These are phyloP conservation scores for Phialocephala subalpina DNA, from an alignment of 2,329 filamentous ascomycete genomes.

Conservation along the genomic window DNA sequence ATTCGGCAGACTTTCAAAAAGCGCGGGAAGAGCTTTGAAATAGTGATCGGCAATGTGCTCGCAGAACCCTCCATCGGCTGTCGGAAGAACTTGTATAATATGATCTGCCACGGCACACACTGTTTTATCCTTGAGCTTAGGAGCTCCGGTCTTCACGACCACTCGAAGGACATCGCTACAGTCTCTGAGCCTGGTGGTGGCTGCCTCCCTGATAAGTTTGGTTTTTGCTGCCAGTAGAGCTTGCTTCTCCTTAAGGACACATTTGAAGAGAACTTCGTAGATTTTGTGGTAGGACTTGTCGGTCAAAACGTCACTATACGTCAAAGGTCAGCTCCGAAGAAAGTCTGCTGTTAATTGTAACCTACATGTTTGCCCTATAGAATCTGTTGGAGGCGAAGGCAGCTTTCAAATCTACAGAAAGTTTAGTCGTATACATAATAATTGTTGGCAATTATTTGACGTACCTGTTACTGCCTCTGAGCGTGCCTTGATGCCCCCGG, in stretches of 20 bases:
- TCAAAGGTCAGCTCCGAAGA: slow-evolving; percentile 20
- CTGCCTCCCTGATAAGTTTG: slow-evolving; percentile 57
- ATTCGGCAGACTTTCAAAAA: slow-evolving; percentile 79
- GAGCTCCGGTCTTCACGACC: slow-evolving; percentile 73
- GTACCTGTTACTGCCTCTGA: slow-evolving; percentile 30
- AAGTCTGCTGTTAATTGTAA: background rate
- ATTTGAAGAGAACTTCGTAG: slow-evolving; percentile 81
- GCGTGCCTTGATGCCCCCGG: slow-evolving; percentile 15
- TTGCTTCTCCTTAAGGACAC: slow-evolving; percentile 72
- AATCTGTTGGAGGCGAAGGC: slow-evolving; percentile 42
- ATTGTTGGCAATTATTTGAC: background rate
- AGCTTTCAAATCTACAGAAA: slow-evolving; percentile 37
- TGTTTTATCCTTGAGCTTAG: slow-evolving; percentile 77
- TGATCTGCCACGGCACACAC: slow-evolving; percentile 82
- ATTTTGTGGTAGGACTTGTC: slow-evolving; percentile 85
- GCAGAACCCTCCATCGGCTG: slow-evolving; percentile 67
- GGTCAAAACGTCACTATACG: slow-evolving; percentile 55
- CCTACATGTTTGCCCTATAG: slow-evolving; percentile 41
- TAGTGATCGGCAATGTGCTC: slow-evolving; percentile 79
- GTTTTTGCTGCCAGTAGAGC: slow-evolving; percentile 63
- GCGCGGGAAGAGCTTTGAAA: slow-evolving; percentile 73
- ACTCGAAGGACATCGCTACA: slow-evolving; percentile 77
- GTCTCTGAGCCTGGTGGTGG: slow-evolving; percentile 66
- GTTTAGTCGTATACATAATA: slow-evolving; percentile 9
- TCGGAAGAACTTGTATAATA: slow-evolving; percentile 77